Evolutionary conservation across 768 basidiomycete genomes (phyloP), one percentile per base, ranked within the genome.

Genomic region (Lentinula sp.): DNA sequence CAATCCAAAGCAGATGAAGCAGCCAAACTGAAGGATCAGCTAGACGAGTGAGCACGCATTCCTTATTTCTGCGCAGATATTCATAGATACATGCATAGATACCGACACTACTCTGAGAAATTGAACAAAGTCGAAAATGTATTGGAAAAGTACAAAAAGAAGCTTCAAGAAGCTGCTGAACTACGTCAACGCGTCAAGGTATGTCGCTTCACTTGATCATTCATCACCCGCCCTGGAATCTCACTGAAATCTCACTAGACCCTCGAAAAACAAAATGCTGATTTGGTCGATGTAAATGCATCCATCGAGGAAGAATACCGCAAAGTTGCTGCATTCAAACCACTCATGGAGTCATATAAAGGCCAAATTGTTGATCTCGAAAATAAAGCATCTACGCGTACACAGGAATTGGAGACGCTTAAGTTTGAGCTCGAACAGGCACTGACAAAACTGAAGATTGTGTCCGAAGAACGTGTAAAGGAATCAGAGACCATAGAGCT

Each of bases 121-220:
- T 77, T 95, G 45, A 88, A 91, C 67, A 98, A 98, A 79, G 90
- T 88, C 1, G 97, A 98, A 74, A 95, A 95, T 68, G 95, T 97
- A 33, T 92, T 97, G 84, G 95, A 98, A 74, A 99, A 98, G 73
- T 95, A 98, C 74, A 96, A 95, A 77, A 95, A 93, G 81, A 99
- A 98, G 74, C 81, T 98, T 1, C 96, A 98, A 67, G 97, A 98
- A 71, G 86, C 90, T 4, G 93, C 91, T 13, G 93, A 96, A 64
- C 77, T 95, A 18, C 85, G 94, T 32, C 92, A 93, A 63, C 86
- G 88, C 61, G 85, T 95, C 68, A 93, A 91, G 76, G 92, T 89
- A 60, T 41, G 73, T 66, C 66, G 70, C 28, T 67, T 68, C 32
- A 46, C 18, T 42, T n/a, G 18, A 54, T 8, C 13, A 4, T 12